Evolutionary conservation across 2,329 filamentous ascomycete genomes (phyloP).

Genomic region (Aspergillus neoniger): DNA sequence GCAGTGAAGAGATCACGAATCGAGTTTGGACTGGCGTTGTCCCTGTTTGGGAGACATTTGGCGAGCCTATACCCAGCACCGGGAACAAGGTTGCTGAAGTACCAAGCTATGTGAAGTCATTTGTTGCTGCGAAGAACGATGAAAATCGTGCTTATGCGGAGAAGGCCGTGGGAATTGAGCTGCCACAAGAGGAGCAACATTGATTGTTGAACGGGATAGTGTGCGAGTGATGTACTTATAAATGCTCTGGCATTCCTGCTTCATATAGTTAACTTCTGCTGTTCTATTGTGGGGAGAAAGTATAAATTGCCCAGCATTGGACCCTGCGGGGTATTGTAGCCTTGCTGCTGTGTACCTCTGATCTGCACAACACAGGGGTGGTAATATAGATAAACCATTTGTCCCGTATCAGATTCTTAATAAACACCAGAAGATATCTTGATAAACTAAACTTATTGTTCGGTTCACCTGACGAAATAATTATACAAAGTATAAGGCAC

Average conservation of each 20-base stretch:
- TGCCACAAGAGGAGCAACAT: constrained; percentile 35
- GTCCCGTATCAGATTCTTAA: background rate
- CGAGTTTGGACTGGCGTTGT: constrained; percentile 64
- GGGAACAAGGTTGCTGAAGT: constrained; percentile 61
- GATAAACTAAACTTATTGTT: background rate
- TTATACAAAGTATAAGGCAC: no score
- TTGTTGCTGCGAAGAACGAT: constrained; percentile 52
- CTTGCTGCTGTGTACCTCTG: background rate
- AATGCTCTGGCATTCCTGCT: no score
- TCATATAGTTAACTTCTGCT: no score
- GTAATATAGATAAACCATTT: background rate
- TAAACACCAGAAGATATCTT: no score
- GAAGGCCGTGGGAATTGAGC: constrained; percentile 29
- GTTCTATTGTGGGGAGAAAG: no score
- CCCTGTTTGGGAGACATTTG: constrained; percentile 64
- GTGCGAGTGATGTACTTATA: no score
- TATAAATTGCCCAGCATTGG: background rate
- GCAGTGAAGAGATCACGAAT: constrained; percentile 48
- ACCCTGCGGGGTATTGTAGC: background rate
- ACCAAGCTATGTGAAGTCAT: constrained; percentile 63
- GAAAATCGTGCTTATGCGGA: constrained; percentile 47
- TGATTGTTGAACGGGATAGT: constrained; percentile 10
- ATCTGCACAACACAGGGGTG: background rate
- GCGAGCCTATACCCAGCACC: constrained; percentile 61
- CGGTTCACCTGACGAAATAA: no score